phyloP scores from a whole-genome alignment of 805 yeast species.

The Metschnikowia shivogae region DNA sequence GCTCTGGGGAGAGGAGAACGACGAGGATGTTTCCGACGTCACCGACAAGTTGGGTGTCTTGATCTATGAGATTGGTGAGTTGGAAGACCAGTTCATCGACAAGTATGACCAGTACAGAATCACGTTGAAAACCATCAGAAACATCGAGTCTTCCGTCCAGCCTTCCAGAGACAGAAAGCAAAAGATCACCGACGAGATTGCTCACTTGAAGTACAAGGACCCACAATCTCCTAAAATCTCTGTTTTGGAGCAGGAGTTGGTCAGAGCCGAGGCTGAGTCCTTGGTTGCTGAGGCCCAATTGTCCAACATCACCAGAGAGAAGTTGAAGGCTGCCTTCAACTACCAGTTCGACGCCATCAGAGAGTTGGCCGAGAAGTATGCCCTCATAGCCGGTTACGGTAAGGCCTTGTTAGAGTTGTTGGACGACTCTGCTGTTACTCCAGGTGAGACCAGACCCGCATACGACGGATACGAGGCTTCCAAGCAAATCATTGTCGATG shows the following conservation, averaged over 20 bases:
- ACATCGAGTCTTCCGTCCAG: constrained; percentile 96
- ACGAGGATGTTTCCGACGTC: constrained; percentile 94
- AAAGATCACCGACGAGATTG: constrained; percentile 95
- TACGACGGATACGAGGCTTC: constrained; percentile 98
- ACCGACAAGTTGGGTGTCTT: constrained; percentile 97
- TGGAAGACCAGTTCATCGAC: constrained; percentile 97
- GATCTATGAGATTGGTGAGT: constrained; percentile 93
- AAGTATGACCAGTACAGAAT: constrained; percentile 97
- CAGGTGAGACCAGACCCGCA: constrained; percentile 98
- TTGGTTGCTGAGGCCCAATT: constrained; percentile 98
- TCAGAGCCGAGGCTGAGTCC: constrained; percentile 98
- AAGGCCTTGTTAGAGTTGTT: constrained; percentile 92
- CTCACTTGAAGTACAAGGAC: constrained; percentile 96
- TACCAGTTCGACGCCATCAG: constrained; percentile 94
- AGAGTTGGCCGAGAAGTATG: constrained; percentile 93
- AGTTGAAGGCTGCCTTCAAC: constrained; percentile 94
- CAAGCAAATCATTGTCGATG: constrained; percentile 95
- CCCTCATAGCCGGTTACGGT: constrained; percentile 98
- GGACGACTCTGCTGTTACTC: constrained; percentile 96
- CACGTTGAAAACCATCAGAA: constrained; percentile 89
- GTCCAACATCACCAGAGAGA: constrained; percentile 96
- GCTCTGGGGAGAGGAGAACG: constrained; percentile 96
- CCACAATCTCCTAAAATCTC: constrained; percentile 95
- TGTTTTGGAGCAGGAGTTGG: constrained; percentile 95
- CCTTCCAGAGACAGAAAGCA: constrained; percentile 98